Percentiles rank a stretch among this genome's conserved stretches.
These are phyloP conservation scores for Pichia phayaonensis DNA, from an alignment of 805 yeast genomes.

Conservation along the genomic window DNA sequence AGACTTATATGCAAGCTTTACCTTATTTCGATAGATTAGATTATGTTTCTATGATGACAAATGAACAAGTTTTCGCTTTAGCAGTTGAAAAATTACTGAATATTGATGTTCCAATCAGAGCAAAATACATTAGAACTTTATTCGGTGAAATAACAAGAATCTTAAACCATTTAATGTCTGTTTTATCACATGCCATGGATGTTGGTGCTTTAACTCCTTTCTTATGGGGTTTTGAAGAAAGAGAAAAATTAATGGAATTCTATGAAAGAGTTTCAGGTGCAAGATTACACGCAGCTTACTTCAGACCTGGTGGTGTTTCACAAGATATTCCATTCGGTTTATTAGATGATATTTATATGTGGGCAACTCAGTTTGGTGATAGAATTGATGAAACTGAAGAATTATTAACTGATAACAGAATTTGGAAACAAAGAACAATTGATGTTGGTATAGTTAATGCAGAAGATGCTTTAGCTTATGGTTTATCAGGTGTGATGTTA, in stretches of 20 bases:
- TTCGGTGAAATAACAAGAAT: slow-evolving; percentile 84
- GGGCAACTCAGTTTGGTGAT: slow-evolving; percentile 95
- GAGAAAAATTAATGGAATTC: slow-evolving; percentile 89
- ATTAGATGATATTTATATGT: slow-evolving; percentile 86
- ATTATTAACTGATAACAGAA: slow-evolving; percentile 81
- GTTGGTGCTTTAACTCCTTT: slow-evolving; percentile 92
- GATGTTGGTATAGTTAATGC: slow-evolving; percentile 78
- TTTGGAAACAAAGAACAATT: slow-evolving; percentile 82
- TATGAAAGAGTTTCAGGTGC: slow-evolving; percentile 90
- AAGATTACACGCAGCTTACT: slow-evolving; percentile 79
- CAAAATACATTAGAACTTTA: slow-evolving; percentile 74
- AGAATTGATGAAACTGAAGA: slow-evolving; percentile 88
- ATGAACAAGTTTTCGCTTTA: slow-evolving; percentile 75
- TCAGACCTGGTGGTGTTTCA: slow-evolving; percentile 88
- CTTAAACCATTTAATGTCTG: slow-evolving; percentile 80
- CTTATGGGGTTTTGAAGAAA: slow-evolving; percentile 90
- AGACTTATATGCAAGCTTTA: background rate
- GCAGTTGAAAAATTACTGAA: slow-evolving; percentile 82
- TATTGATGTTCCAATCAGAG: slow-evolving; percentile 80
- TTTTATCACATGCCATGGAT: slow-evolving; percentile 85
- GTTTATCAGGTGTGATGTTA: slow-evolving; percentile 80
- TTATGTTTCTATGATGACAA: slow-evolving; percentile 33
- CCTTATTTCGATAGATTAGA: background rate
- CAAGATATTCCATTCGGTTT: slow-evolving; percentile 83
- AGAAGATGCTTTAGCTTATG: slow-evolving; percentile 78